phyloP scores from a whole-genome alignment of 805 yeast species.

The Kluyveromyces lactis region DNA sequence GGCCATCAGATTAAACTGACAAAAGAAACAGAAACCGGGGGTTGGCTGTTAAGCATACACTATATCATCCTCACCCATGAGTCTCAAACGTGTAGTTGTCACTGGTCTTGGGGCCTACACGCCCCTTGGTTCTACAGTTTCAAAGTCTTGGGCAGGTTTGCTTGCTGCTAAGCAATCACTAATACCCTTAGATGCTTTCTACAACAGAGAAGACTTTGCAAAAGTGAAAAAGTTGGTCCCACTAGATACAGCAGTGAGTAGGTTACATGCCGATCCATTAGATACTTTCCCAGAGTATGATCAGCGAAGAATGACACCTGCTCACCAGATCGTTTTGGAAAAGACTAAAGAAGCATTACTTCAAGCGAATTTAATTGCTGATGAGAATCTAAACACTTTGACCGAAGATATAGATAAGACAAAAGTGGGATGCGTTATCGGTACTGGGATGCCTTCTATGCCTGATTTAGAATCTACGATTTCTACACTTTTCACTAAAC shows the following conservation, averaged over 20 bases:
- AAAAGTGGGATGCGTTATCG: conserved; percentile 66
- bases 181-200: conserved; percentile 27
- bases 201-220: conserved; percentile 33
- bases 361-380: conserved; percentile 47
- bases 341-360: conserved; percentile 71
- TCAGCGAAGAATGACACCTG: conserved; percentile 53
- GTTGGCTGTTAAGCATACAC: too few relatives aligned
- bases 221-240: conserved; percentile 70
- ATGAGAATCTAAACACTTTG: conserved; percentile 26
- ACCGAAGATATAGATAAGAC: conserved; percentile 21
- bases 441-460: conserved; percentile 88
- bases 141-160: conserved; percentile 45
- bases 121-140: conserved; percentile 73
- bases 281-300: conserved; percentile 34
- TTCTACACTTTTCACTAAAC: conserved; percentile 38
- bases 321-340: conserved; percentile 70
- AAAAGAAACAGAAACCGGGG: too few relatives aligned
- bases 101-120: conserved; percentile 86
- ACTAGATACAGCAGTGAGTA: conserved; percentile 37
- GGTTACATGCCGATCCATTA: conserved; percentile 34
- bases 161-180: conserved; percentile 50
- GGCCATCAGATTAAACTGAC: too few relatives aligned
- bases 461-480: conserved; percentile 58
- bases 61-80: too few relatives aligned
- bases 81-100: conserved; percentile 61